A percentile compares a stretch with the other conserved stretches of the same genome.
Evolutionary conservation across 2,329 filamentous ascomycete species (phyloP).

Genomic region (Cercospora sp.): DNA sequence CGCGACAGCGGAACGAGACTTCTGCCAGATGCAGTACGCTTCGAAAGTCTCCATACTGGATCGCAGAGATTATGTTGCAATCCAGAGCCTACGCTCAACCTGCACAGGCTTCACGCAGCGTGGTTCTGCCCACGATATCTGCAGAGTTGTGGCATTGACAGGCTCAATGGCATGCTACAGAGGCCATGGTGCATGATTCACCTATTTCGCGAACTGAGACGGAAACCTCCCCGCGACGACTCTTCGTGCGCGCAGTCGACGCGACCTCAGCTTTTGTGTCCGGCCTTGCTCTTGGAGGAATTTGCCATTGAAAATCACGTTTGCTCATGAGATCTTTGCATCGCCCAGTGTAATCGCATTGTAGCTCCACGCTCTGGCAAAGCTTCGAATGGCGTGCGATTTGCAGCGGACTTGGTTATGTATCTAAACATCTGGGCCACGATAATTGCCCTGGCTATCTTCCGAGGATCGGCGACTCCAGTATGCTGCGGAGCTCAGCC

Average conservation of each 20-base stretch:
- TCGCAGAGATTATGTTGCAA: neutral
- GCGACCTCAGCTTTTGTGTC: neutral
- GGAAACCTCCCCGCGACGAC: neutral
- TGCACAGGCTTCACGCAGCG: neutral
- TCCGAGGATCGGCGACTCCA: neutral
- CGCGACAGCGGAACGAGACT: neutral
- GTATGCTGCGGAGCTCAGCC: neutral
- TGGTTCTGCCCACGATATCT: neutral
- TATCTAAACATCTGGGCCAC: neutral
- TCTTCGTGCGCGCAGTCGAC: neutral
- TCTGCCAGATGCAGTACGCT: neutral
- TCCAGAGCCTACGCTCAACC: neutral
- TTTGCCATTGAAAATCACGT: neutral
- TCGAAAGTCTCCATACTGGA: neutral
- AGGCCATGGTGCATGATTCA: neutral
- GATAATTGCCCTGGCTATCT: neutral
- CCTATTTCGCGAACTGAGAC: neutral
- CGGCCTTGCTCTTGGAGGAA: neutral
- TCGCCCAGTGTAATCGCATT: neutral
- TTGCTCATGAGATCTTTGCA: neutral
- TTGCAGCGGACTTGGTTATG: neutral
- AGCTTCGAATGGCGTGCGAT: neutral
- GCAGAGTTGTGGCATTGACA: neutral
- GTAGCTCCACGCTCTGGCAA: neutral
- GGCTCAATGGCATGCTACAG: neutral